phyloP scores from a whole-genome alignment of 2,329 filamentous ascomycete species.

The Rhinocladiella mackenziei region DNA sequence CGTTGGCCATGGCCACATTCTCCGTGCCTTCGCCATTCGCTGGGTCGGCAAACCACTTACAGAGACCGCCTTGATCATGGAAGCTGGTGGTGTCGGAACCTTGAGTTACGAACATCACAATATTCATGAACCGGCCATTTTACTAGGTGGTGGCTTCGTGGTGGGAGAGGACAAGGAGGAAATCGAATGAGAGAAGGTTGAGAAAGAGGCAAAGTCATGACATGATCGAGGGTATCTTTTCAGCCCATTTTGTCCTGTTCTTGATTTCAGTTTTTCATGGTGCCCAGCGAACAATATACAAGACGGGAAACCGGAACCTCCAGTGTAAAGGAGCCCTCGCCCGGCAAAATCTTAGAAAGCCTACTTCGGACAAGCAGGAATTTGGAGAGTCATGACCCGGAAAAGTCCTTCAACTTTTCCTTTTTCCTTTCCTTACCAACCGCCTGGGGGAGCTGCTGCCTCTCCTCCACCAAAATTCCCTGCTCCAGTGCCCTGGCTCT shows the following conservation, averaged over 20 bases:
- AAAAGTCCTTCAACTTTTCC: background rate
- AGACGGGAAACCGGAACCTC: too few relatives aligned
- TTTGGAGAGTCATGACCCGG: background rate
- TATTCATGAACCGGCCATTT: conserved; percentile 72
- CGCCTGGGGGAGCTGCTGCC: background rate
- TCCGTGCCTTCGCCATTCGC: conserved; percentile 80
- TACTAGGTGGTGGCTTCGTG: conserved; percentile 69
- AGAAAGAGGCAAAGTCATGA: conserved; percentile 14
- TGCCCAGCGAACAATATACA: too few relatives aligned
- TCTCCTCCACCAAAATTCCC: too few relatives aligned
- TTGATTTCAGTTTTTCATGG: too few relatives aligned
- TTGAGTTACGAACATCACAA: conserved; percentile 78
- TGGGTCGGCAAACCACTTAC: conserved; percentile 73
- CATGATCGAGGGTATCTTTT: background rate
- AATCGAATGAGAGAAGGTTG: conserved; percentile 1
- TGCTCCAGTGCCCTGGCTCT: too few relatives aligned
- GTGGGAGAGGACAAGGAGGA: conserved; percentile 32
- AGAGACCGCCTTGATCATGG: conserved; percentile 75
- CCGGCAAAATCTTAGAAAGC: too few relatives aligned
- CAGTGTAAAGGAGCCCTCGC: too few relatives aligned
- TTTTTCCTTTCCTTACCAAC: background rate
- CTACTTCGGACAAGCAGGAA: too few relatives aligned
- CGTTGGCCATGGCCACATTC: conserved; percentile 85
- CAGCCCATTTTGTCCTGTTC: too few relatives aligned
- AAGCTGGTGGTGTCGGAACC: conserved; percentile 79